Percentiles rank a stretch among this genome's conserved stretches.
phyloP scores from a whole-genome alignment of 495 filamentous ascomycete genomes.

The Articulospora tetracladia region DNA sequence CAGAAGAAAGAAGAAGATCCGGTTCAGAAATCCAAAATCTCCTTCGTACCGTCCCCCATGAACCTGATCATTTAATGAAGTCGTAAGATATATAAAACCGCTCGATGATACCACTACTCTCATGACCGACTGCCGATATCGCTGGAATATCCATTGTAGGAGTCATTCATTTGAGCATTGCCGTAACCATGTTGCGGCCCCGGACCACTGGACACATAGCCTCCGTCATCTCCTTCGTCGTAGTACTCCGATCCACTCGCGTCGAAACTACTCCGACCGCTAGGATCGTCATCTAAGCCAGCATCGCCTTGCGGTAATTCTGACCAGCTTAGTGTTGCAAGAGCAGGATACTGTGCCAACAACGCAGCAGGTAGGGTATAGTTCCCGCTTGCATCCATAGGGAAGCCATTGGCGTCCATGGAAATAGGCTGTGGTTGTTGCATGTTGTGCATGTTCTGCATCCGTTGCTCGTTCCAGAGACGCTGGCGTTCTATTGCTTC shows the following conservation, averaged over 20 bases:
- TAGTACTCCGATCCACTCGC: conserved; percentile 67
- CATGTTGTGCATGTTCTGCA: conserved; percentile 47
- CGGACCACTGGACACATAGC: conserved; percentile 49
- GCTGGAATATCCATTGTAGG: conserved; percentile 42
- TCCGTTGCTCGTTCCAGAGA: conserved; percentile 60
- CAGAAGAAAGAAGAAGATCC: neutral
- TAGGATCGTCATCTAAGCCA: conserved; percentile 57
- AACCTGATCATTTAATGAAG: neutral
- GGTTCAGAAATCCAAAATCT: neutral
- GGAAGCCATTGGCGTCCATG: conserved; percentile 38
- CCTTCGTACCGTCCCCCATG: neutral
- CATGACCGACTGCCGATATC: conserved; percentile 41
- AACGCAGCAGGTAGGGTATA: conserved; percentile 83
- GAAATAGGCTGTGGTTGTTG: conserved; percentile 45
- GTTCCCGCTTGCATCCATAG: conserved; percentile 49
- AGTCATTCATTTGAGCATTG: conserved; percentile 37
- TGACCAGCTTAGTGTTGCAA: conserved; percentile 42
- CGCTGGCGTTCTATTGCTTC: conserved; percentile 76
- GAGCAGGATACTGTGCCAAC: conserved; percentile 84
- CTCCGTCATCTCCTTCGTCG: conserved; percentile 56
- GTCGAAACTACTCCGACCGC: conserved; percentile 84
- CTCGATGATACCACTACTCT: neutral
- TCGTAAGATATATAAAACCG: neutral
- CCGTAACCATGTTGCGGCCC: conserved; percentile 34
- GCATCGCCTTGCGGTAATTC: conserved; percentile 26